A percentile compares a stretch with the other conserved stretches of the same genome.
These are phyloP conservation scores for Alternaria ethzedia DNA, from an alignment of 2,329 filamentous ascomycete species.

Conservation along the genomic window DNA sequence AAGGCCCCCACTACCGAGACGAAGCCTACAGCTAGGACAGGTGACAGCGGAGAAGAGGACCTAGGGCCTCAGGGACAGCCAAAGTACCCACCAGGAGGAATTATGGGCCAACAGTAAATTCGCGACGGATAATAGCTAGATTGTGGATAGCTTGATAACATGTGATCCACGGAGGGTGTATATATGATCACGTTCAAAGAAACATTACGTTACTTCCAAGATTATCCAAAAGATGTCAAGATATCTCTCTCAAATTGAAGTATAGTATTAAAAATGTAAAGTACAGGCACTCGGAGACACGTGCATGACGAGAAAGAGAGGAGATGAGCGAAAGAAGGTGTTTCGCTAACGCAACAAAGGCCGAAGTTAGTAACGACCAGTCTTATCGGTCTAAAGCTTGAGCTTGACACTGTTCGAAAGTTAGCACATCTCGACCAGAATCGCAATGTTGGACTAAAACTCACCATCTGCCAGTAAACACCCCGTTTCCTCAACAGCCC, in stretches of 20 bases:
- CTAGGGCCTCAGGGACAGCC: slow-evolving; percentile 14
- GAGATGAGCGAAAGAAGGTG: neutral
- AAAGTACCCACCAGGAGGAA: slow-evolving; percentile 1
- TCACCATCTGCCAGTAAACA: slow-evolving; percentile 46
- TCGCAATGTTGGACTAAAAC: neutral
- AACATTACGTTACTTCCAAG: neutral
- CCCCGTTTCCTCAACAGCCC: slow-evolving; percentile 36
- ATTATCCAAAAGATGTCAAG: rapidly evolving
- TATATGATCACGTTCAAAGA: too few relatives aligned
- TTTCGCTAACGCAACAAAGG: rapidly evolving
- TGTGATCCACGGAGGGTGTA: neutral
- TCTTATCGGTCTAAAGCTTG: slow-evolving; percentile 45
- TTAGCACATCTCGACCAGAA: neutral
- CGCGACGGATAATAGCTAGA: neutral
- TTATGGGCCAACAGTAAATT: neutral
- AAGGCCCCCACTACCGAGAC: slow-evolving; percentile 20
- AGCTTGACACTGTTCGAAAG: slow-evolving; percentile 40
- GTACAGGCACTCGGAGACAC: too few relatives aligned
- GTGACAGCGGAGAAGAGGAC: slow-evolving; percentile 24
- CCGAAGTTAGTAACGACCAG: neutral
- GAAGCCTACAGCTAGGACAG: slow-evolving; percentile 14
- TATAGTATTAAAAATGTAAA: too few relatives aligned
- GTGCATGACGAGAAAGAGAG: too few relatives aligned
- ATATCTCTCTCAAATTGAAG: too few relatives aligned
- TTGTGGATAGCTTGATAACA: neutral